Conservation (phyloP, 352 stramenopile genomes). For the Globisporangium parvum region DNA sequence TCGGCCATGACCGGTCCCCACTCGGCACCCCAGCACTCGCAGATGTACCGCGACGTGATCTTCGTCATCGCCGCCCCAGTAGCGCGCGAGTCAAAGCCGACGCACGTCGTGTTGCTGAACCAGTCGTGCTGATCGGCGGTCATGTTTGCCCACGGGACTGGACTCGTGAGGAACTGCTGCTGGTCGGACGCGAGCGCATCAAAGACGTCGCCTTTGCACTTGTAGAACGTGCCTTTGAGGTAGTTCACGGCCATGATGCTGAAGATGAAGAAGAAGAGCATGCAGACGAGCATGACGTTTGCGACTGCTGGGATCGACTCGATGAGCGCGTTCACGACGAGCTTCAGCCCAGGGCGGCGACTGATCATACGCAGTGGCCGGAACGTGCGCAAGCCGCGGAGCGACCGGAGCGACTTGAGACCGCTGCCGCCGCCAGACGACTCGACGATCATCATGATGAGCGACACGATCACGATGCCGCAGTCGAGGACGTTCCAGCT, state of each 20-base stretch:
- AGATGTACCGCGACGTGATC: constrained; percentile 70
- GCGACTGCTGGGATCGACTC: constrained; percentile 85
- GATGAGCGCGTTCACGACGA: constrained; percentile 90
- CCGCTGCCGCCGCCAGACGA: constrained; percentile 30
- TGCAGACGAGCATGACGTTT: constrained; percentile 88
- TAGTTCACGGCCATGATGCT: constrained; percentile 93
- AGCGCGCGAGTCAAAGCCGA: constrained; percentile 14
- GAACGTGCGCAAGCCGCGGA: constrained; percentile 83
- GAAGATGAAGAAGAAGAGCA: constrained; percentile 94
- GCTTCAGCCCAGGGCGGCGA: constrained; percentile 70
- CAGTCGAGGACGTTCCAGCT: constrained; percentile 90
- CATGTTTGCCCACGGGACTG: constrained; percentile 29
- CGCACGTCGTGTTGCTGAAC: constrained; percentile 48
- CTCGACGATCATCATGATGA: constrained; percentile 60
- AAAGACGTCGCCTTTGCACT: constrained; percentile 69
- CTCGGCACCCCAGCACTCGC: constrained; percentile 44
- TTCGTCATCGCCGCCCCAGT: constrained; percentile 5
- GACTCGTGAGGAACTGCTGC: constrained; percentile 38
- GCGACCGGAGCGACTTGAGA: constrained; percentile 74
- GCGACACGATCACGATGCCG: constrained; percentile 79
- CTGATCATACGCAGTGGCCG: constrained; percentile 90
- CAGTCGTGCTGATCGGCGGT: constrained; percentile 29
- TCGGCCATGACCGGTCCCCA: constrained; percentile 48
- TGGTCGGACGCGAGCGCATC: constrained; percentile 29
- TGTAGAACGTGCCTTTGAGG: constrained; percentile 88